Evolutionary conservation across 129 eudicot genomes (phyloP), one percentile per base, ranked within the genome.

Genomic region (Cynara cardunculus): DNA sequence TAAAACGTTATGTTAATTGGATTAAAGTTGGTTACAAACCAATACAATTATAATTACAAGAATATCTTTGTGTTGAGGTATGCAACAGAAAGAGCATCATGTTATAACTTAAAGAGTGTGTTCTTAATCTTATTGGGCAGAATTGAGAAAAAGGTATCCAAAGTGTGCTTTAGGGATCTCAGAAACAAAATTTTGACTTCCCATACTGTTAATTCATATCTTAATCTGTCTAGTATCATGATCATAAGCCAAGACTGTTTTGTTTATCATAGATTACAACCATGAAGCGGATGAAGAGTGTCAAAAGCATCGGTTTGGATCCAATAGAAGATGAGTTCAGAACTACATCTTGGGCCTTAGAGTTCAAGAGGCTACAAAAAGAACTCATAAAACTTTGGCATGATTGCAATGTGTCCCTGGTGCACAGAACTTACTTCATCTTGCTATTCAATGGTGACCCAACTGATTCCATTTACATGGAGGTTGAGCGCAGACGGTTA

Each of bases 401-500:
- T 62, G 85, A 86, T 67, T 95, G 99, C 91, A 86, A 92, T 75
- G 86, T 89, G 70, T 85, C 99, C 27, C 86, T 95, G 73, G 89
- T 92, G 73, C 97, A 95, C 77, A 88, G 99, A 82, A 86, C 97
- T 27, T 88, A 89, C 78, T 92, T 95, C 91, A 89, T 86, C 83
- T 84, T 92, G 79, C 85, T 95, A 27, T 92, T 95, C 61, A 87
- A 90, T 75, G 97, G 96, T 27, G 99, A 92, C 72, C 89, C 87
- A 10, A 59, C 90, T 10, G 99, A 95, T 73, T 88, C 97, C 27
- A 87, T 95, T 78, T 95, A 92, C 90, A 85, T 95, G 88, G 94
- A 92, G 85, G 99, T 95, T 46, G 99, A 95, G 72, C 83, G 84
- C n/a, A 87, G 93, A 72, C 90, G 99, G 67, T 74, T 92, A 83